Evolutionary conservation across 2,329 filamentous ascomycete genomes (phyloP).

Genomic region (Calonectria pauciramosa): DNA sequence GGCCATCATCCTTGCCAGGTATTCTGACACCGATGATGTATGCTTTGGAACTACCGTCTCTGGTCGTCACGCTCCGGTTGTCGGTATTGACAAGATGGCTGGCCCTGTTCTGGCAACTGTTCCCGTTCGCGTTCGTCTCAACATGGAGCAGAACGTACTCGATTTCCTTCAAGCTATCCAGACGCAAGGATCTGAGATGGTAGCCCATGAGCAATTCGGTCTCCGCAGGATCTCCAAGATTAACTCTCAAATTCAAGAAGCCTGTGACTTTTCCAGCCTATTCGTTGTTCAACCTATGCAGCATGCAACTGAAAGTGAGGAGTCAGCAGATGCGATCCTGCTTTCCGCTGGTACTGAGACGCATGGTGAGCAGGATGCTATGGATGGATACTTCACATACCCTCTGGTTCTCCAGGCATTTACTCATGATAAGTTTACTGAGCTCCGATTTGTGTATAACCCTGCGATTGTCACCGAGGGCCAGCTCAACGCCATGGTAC

Average conservation of each 20-base stretch:
- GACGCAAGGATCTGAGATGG: slow-evolving; percentile 29
- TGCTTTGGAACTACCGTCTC: slow-evolving; percentile 59
- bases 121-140: slow-evolving; percentile 54
- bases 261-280: slow-evolving; percentile 46
- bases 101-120: slow-evolving; percentile 56
- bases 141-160: slow-evolving; percentile 37
- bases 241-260: slow-evolving; percentile 20
- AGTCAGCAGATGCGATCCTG: background rate
- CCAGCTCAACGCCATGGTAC: background rate
- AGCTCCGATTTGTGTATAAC: background rate
- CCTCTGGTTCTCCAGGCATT: slow-evolving; percentile 5
- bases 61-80: slow-evolving; percentile 49
- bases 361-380: background rate
- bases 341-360: background rate
- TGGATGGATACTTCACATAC: slow-evolving; percentile 12
- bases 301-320: background rate
- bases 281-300: slow-evolving; percentile 44
- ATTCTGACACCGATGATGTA: slow-evolving; percentile 57
- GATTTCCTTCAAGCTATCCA: slow-evolving; percentile 31
- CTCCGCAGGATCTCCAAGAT: slow-evolving; percentile 38
- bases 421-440: background rate
- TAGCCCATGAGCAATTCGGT: slow-evolving; percentile 37
- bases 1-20: slow-evolving; percentile 63
- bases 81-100: slow-evolving; percentile 35
- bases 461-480: background rate